These are phyloP conservation scores for Fusarium tricinctum DNA, from an alignment of 2,329 filamentous ascomycete species.

Conservation along the genomic window DNA sequence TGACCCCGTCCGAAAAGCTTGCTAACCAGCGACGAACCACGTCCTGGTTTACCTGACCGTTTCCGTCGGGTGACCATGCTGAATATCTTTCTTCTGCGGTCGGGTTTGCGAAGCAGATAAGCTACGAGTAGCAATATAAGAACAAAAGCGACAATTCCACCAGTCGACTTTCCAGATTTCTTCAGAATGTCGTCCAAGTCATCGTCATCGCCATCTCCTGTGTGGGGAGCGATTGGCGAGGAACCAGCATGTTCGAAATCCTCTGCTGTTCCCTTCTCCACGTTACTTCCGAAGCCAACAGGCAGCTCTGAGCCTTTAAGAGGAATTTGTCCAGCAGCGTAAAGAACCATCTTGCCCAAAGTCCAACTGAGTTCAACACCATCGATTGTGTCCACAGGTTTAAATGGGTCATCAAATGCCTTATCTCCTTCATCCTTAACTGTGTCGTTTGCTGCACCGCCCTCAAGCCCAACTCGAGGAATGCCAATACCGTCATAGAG, in stretches of 20 bases:
- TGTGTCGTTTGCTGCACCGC: slow-evolving; percentile 73
- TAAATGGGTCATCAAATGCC: slow-evolving; percentile 84
- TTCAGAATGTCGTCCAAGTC: slow-evolving; percentile 75
- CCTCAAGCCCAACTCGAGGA: slow-evolving; percentile 84
- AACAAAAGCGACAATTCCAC: slow-evolving; percentile 82
- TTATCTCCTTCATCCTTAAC: slow-evolving; percentile 80
- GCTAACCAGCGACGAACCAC: slow-evolving; percentile 67
- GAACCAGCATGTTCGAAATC: slow-evolving; percentile 90
- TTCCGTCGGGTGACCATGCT: slow-evolving; percentile 50
- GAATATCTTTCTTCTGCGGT: slow-evolving; percentile 68
- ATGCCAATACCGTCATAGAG: slow-evolving; percentile 96
- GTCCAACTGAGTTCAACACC: slow-evolving; percentile 97
- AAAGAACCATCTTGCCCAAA: slow-evolving; percentile 94
- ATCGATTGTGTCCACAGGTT: slow-evolving; percentile 92
- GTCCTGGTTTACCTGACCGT: slow-evolving; percentile 58
- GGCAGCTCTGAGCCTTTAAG: slow-evolving; percentile 72
- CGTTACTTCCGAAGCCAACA: slow-evolving; percentile 94
- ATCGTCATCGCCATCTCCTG: slow-evolving; percentile 64
- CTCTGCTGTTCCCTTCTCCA: slow-evolving; percentile 70
- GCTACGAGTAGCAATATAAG: slow-evolving; percentile 76
- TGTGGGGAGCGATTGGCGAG: slow-evolving; percentile 52
- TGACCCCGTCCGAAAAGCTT: slow-evolving; percentile 75
- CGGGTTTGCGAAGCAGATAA: slow-evolving; percentile 84
- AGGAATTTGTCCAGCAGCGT: slow-evolving; percentile 89
- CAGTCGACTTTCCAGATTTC: slow-evolving; percentile 77